Base-by-base conservation (phyloP, 225 moss, liverwort and hornwort species). In the Straminergon stramineum region DNA sequence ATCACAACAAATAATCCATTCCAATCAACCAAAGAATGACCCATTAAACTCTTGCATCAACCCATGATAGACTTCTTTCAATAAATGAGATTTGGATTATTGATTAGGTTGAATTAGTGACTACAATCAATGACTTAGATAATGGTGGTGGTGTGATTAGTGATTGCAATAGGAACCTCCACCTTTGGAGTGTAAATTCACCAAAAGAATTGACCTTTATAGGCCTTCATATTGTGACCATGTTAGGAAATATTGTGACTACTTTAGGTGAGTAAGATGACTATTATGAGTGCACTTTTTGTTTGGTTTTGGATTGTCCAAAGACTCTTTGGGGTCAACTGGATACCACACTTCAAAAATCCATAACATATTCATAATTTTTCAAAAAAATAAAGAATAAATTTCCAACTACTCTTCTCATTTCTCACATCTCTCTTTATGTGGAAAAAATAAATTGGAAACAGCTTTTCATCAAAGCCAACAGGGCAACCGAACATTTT, bases 41-140 rank as follows among this genome's bases (percentile, higher is more conserved):
- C 8, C 14, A 41, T 27, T 5, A 43, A 1, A 73, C 2, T 17
- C 1, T 45, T 28, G 14, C 30, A 48, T 43, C 27, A 27, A 43
- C 3, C 26, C 8, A 16, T 16, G 3, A 28, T 0, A 73, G 1
- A 6, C 0, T 28, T 43, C 9, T 74, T 17, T 48, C 18, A 11
- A 48, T 45, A 75, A 48, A 17, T 75, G 30, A 45, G 3, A 75
- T 75, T 75, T 30, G 10, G 6, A 0, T 30, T 17, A 30, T 10
- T 48, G 48, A 75, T 45, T 30, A 48, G 30, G 1, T 45, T 45
- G 11, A 30, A 0, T 6, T 30, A 17, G 17, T 17, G 17, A 0
- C 6, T 6, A 48, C 10, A 48, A 17, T 11, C 1, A 10, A 17
- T 74, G 45, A 9, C 10, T 43, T 17, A 3, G 6, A 16, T 4